Evolutionary conservation across 2,329 filamentous ascomycete species (phyloP).

Genomic region (Colletotrichum liriopes): DNA sequence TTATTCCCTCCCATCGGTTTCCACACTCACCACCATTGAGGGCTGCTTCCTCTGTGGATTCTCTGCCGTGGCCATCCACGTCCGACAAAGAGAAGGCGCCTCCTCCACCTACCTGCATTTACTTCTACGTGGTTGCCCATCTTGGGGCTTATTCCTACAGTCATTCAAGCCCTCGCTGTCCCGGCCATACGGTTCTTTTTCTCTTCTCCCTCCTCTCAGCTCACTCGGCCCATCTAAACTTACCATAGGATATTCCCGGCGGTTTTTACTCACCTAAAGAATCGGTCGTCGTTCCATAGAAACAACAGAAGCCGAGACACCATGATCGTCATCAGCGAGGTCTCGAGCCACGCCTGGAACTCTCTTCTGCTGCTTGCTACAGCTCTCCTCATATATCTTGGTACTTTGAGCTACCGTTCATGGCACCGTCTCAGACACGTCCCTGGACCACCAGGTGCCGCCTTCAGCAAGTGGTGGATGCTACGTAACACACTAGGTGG

Average conservation of each 20-base stretch:
- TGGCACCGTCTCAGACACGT: slow-evolving; percentile 55
- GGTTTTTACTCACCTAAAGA: background rate
- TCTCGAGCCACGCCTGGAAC: slow-evolving; percentile 22
- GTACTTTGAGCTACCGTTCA: slow-evolving; percentile 40
- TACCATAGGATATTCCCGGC: background rate
- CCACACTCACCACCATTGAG: background rate
- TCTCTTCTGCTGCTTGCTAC: slow-evolving; percentile 21
- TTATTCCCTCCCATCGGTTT: background rate
- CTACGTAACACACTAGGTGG: slow-evolving; percentile 47
- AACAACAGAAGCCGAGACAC: slow-evolving; percentile 15
- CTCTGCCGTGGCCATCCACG: background rate
- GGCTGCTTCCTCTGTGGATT: background rate
- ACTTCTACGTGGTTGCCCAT: slow-evolving; percentile 15
- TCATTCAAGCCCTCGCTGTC: background rate
- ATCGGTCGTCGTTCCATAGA: background rate
- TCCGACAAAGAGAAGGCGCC: slow-evolving; percentile 8
- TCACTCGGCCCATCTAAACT: background rate
- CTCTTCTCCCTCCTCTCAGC: slow-evolving; percentile 4
- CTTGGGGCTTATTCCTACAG: background rate
- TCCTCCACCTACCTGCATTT: background rate
- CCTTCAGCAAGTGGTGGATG: slow-evolving; percentile 54
- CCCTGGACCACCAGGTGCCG: slow-evolving; percentile 53
- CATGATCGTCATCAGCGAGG: slow-evolving; percentile 23
- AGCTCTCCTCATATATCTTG: slow-evolving; percentile 34
- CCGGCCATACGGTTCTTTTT: background rate